Percentiles rank a stretch among this genome's conserved stretches.
Conservation (phyloP, 1,284 basidiomycete species). For the Ustilago curta region DNA sequence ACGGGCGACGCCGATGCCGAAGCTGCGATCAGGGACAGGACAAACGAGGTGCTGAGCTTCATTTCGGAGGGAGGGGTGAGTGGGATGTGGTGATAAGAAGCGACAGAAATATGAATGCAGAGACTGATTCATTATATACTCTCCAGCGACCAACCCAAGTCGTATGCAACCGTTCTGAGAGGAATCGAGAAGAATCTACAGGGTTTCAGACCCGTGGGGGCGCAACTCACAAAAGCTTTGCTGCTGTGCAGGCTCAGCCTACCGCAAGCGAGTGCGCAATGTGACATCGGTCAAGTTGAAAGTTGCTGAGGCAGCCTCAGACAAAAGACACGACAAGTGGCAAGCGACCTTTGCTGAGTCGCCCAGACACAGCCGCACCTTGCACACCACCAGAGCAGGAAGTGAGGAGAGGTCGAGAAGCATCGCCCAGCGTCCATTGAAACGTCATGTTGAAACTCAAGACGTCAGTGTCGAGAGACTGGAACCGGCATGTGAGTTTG, state of each 20-base stretch:
- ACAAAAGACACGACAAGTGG: neutral
- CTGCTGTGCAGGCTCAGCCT: neutral
- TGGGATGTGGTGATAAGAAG: neutral
- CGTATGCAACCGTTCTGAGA: neutral
- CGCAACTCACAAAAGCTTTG: too few species aligned
- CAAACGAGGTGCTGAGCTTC: slow-evolving; percentile 40
- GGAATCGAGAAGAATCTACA: slow-evolving; percentile 21
- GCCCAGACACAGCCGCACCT: neutral
- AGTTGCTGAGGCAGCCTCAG: neutral
- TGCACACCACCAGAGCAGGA: neutral
- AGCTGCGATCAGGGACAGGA: slow-evolving; percentile 34
- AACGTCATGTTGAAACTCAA: slow-evolving; percentile 6
- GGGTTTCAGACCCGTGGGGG: slow-evolving; percentile 12
- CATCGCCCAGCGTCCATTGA: too few species aligned
- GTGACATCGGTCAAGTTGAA: neutral
- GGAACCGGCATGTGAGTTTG: slow-evolving; percentile 2
- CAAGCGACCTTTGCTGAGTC: neutral
- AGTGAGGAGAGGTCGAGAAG: too few species aligned
- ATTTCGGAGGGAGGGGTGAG: slow-evolving; percentile 16
- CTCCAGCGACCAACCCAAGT: neutral
- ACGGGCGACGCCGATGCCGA: slow-evolving; percentile 35
- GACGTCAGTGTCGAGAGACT: slow-evolving; percentile 3
- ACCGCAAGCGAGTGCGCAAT: neutral
- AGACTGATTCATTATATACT: slow-evolving; percentile 22
- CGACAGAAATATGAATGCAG: too few species aligned